phyloP scores from a whole-genome alignment of 2,329 filamentous ascomycete genomes.

The Microsporum audouinii region DNA sequence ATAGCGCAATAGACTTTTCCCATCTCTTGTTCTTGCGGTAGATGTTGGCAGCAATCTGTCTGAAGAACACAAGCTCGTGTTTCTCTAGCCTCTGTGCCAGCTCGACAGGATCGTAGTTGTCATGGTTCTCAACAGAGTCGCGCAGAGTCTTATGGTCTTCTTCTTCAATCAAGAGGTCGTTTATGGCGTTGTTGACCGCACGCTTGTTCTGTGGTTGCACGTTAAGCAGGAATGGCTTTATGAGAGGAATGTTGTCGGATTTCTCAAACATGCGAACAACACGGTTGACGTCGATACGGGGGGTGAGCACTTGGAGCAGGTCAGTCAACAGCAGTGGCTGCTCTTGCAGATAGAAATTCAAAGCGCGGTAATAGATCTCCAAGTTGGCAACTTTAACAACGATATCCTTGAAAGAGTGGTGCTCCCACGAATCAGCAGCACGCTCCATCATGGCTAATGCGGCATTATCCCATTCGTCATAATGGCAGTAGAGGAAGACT shows the following conservation, averaged over 20 bases:
- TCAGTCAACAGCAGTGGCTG: conserved; percentile 95
- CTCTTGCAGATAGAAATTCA: conserved; percentile 96
- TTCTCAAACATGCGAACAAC: conserved; percentile 99
- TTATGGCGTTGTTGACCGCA: conserved; percentile 94
- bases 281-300: conserved; percentile 92
- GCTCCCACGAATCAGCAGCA: conserved; percentile 94
- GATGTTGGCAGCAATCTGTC: conserved; percentile 94
- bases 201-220: conserved; percentile 97
- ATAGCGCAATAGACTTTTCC: conserved; percentile 96
- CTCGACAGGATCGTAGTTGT: conserved; percentile 95
- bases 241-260: conserved; percentile 92
- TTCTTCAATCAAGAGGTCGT: conserved; percentile 94
- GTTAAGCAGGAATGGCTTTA: conserved; percentile 96
- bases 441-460: conserved; percentile 96
- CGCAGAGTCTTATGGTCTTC: conserved; percentile 98
- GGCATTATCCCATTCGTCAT: conserved; percentile 96
- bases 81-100: conserved; percentile 88
- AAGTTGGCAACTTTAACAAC: conserved; percentile 95
- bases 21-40: conserved; percentile 99
- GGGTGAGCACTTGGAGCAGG: conserved; percentile 78
- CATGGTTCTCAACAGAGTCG: conserved; percentile 96
- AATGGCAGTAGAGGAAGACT: conserved; percentile 96
- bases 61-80: conserved; percentile 97
- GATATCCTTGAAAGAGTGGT: conserved; percentile 99
- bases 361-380: conserved; percentile 95